A percentile compares a stretch with the other conserved stretches of the same genome.
phyloP scores from a whole-genome alignment of 768 basidiomycete genomes.

The Hygrocybe punicea region DNA sequence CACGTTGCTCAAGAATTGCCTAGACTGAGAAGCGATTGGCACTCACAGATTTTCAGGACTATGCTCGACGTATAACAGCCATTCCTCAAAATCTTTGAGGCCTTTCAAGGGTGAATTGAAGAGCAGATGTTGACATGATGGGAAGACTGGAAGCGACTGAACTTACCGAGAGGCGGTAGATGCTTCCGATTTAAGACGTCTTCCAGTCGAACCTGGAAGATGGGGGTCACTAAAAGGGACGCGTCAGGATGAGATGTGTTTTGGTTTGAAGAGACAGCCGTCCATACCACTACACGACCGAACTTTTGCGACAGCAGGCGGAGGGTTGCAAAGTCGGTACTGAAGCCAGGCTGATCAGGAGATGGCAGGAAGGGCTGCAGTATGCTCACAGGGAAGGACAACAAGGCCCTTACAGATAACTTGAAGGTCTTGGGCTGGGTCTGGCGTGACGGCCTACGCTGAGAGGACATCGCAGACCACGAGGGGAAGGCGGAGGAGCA shows the following conservation, averaged over 20 bases:
- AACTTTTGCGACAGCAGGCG: conserved; percentile 64
- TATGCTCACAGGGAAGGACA: conserved; percentile 38
- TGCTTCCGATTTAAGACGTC: conserved; percentile 75
- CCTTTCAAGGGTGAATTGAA: conserved; percentile 33
- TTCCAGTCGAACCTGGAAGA: conserved; percentile 64
- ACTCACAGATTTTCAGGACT: conserved; percentile 71
- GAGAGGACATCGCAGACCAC: conserved; percentile 20
- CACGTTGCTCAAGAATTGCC: conserved; percentile 10
- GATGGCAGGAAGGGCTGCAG: not conserved
- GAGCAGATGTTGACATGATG: not conserved
- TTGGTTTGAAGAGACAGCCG: not conserved
- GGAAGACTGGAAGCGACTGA: conserved; percentile 1
- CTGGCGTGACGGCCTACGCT: conserved; percentile 12
- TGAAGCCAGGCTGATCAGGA: conserved; percentile 11
- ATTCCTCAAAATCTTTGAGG: conserved; percentile 66
- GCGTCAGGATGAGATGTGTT: conserved; percentile 4
- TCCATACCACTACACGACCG: conserved; percentile 56
- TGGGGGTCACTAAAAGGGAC: conserved; percentile 51
- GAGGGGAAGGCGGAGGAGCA: no score
- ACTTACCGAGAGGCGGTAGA: conserved; percentile 67
- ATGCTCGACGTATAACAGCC: conserved; percentile 61
- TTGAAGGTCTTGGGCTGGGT: conserved; percentile 29
- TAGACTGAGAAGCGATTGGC: not conserved
- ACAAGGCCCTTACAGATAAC: conserved; percentile 29
- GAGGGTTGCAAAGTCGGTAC: conserved; percentile 64